These are phyloP conservation scores for Aspergillus sp. DNA, from an alignment of 2,329 filamentous ascomycete genomes.

Conservation along the genomic window DNA sequence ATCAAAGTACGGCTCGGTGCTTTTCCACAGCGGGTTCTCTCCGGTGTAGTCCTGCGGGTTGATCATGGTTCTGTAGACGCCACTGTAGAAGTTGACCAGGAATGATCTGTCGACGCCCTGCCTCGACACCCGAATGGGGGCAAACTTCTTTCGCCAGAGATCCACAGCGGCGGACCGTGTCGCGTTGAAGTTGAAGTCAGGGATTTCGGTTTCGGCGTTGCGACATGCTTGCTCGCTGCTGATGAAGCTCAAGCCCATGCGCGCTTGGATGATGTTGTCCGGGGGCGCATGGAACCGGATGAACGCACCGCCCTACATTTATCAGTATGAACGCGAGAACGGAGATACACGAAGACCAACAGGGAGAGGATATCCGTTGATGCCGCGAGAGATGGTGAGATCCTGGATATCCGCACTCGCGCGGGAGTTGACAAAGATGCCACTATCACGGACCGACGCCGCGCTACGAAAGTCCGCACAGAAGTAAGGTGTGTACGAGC, in stretches of 20 bases:
- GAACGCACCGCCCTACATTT: constrained; percentile 58
- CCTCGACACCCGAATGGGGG: constrained; percentile 34
- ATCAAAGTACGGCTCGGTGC: constrained; percentile 67
- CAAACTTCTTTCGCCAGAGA: constrained; percentile 58
- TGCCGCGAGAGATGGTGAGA: constrained; percentile 54
- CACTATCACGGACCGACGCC: constrained; percentile 55
- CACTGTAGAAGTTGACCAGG: constrained; percentile 63
- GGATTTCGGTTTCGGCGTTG: constrained; percentile 66
- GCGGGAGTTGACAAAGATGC: constrained; percentile 62
- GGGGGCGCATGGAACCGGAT: constrained; percentile 56
- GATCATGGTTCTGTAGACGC: constrained; percentile 67
- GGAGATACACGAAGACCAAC: constrained; percentile 11
- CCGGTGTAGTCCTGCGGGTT: constrained; percentile 71
- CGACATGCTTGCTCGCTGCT: constrained; percentile 63
- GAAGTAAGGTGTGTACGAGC: constrained; percentile 59
- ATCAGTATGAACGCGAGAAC: constrained; percentile 1
- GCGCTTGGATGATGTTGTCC: constrained; percentile 55
- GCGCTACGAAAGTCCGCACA: constrained; percentile 63
- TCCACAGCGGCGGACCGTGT: constrained; percentile 52
- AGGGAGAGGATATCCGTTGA: constrained; percentile 55
- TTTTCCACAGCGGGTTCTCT: constrained; percentile 66
- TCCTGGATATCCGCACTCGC: constrained; percentile 54
- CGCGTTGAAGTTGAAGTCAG: constrained; percentile 59
- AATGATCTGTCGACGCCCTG: constrained; percentile 27
- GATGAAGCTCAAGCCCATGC: constrained; percentile 68